Evolutionary conservation across 1,284 basidiomycete genomes (phyloP).

Genomic region (Nidula niveotomentosa): DNA sequence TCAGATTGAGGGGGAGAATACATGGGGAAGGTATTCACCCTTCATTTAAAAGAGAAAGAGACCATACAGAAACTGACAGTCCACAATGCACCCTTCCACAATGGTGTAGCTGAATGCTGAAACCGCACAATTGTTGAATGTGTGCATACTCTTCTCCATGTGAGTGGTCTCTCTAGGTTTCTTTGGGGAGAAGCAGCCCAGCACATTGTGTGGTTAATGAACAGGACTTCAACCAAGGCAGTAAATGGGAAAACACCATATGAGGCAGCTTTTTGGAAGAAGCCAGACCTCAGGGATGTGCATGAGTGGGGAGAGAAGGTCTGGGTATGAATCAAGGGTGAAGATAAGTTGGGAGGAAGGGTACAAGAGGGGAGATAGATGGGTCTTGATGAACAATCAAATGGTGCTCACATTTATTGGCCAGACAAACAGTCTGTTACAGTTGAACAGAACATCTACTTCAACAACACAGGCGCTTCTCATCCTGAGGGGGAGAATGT

Average conservation of each 20-base stretch:
- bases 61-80: constrained; percentile 24
- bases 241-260: constrained; percentile 28
- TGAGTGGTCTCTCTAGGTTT: constrained; percentile 21
- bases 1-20: constrained; percentile 38
- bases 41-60: constrained; percentile 23
- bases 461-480: constrained; percentile 12
- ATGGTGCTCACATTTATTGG: constrained; percentile 29
- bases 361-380: constrained; percentile 24
- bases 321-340: constrained; percentile 19
- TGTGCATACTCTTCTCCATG: constrained; percentile 26
- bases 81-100: constrained; percentile 31
- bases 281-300: constrained; percentile 27
- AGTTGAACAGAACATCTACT: constrained; percentile 25
- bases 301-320: constrained; percentile 26
- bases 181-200: constrained; percentile 33
- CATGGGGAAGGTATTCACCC: constrained; percentile 20
- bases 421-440: constrained; percentile 17
- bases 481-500: constrained; percentile 24
- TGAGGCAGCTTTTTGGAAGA: constrained; percentile 16
- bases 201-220: constrained; percentile 35
- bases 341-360: constrained; percentile 21
- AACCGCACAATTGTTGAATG: constrained; percentile 28
- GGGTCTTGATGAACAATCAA: constrained; percentile 21
- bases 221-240: constrained; percentile 25
- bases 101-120: constrained; percentile 30